Evolutionary conservation across 2,329 filamentous ascomycete genomes (phyloP), one percentile per base, ranked within the genome.

Genomic region (Cladobotryum protrusum): DNA sequence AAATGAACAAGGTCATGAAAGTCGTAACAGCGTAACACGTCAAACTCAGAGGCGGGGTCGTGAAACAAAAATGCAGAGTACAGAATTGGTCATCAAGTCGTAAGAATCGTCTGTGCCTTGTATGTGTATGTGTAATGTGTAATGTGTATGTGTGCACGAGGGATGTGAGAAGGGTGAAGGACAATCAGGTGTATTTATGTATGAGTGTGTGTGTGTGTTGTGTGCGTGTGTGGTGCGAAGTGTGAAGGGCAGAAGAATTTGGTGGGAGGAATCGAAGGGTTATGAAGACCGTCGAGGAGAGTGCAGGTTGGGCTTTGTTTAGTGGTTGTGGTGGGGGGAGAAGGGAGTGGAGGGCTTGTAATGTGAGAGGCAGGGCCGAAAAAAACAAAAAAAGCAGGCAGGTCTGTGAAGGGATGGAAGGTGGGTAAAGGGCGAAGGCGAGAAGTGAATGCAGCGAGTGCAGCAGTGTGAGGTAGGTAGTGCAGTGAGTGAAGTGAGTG

Each of bases 11-110:
- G 35, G 45, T 46, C 34, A 29, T 39, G 36, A 44, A 44, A 43
- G 14, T 48, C 34, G 47, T 43, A 47, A 52, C 37, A 40, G 47
- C 47, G 47, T 47, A 35, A 44, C 15, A 35, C 7, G 35, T 33
- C 14, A 15, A 44, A 29, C 33, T 20, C 39, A 36, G 42, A 41
- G 32, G 32, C 20, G 34, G 33, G 17, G 50, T 46, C 37, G 37
- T 45, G 20, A 35, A 35, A 32, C 32, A 19, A 49, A 48, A 48
- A 42, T 20, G 50, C 50, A 48, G 50, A 48, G 45, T 29, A 36
- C 43, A 32, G 46, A 39, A 45, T 42, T 48, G 42, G 50, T 48
- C 45, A 52, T 48, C 39, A 52, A 48, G 33, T 48, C 50, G 42
- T 52, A 41, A 52, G 45, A 29, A 36, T 35, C 35, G 33, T 44